phyloP scores from a whole-genome alignment of 257 asterid genomes.

The Ilex aquifolium region DNA sequence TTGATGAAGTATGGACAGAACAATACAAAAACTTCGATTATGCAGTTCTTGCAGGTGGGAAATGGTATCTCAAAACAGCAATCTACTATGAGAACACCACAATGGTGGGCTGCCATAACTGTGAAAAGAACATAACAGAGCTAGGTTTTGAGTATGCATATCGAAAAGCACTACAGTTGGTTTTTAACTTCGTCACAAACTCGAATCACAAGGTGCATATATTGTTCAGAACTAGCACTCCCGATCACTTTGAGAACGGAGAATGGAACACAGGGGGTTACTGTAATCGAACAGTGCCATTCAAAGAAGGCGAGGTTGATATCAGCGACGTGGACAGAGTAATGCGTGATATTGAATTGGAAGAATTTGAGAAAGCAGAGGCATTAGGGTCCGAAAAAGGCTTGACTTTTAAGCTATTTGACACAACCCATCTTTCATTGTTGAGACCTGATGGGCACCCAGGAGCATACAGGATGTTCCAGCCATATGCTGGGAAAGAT shows the following conservation, averaged over 20 bases:
- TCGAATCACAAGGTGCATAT: slow-evolving; percentile 27
- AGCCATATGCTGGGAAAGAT: slow-evolving; percentile 53
- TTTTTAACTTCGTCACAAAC: slow-evolving; percentile 28
- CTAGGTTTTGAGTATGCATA: slow-evolving; percentile 51
- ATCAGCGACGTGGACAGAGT: slow-evolving; percentile 22
- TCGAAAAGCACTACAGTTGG: slow-evolving; percentile 44
- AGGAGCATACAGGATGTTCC: slow-evolving; percentile 55
- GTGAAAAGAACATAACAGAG: slow-evolving; percentile 56
- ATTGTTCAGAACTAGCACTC: slow-evolving; percentile 52
- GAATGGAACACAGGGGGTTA: slow-evolving; percentile 70
- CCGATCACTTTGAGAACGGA: slow-evolving; percentile 74
- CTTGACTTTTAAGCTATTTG: slow-evolving; percentile 35
- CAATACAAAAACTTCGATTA: slow-evolving; percentile 46
- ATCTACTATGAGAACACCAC: slow-evolving; percentile 52
- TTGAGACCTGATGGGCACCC: slow-evolving; percentile 89
- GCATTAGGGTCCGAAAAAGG: slow-evolving; percentile 19
- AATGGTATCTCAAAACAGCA: slow-evolving; percentile 72
- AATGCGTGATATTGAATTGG: slow-evolving; percentile 44
- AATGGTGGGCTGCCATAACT: slow-evolving; percentile 63
- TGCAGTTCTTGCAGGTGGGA: slow-evolving; percentile 51
- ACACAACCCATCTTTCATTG: slow-evolving; percentile 42
- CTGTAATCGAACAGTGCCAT: slow-evolving; percentile 62
- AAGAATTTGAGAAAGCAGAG: slow-evolving; percentile 43
- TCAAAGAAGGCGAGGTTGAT: slow-evolving; percentile 36
- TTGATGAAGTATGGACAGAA: slow-evolving; percentile 52